These are phyloP conservation scores for Phytophthora meadii DNA, from an alignment of 352 stramenopile genomes.

Conservation along the genomic window DNA sequence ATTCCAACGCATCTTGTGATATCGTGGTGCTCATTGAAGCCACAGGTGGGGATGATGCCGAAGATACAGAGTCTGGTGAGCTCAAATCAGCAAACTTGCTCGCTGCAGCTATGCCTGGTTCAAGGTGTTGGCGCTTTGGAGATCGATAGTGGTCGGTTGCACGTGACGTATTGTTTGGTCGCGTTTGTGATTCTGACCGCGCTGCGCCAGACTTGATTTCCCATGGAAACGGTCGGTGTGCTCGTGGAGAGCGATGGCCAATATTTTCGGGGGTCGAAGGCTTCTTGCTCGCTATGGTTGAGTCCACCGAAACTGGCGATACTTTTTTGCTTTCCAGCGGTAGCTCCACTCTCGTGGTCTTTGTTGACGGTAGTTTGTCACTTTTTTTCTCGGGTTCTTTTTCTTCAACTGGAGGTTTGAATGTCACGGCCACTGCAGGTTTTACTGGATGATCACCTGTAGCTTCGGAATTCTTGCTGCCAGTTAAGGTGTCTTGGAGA, in stretches of 20 bases:
- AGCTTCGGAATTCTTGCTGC: slow-evolving; percentile 6
- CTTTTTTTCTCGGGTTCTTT: slow-evolving; percentile 15
- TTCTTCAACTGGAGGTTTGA: slow-evolving; percentile 8
- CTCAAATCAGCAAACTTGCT: slow-evolving; percentile 44
- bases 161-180: slow-evolving; percentile 6
- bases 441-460: slow-evolving; percentile 15
- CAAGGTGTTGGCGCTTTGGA: slow-evolving; percentile 54
- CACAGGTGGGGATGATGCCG: slow-evolving; percentile 56
- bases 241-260: slow-evolving; percentile 7
- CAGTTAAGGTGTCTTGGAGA: neutral
- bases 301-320: neutral
- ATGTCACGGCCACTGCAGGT: neutral
- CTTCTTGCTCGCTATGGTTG: slow-evolving; percentile 2
- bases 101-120: slow-evolving; percentile 20
- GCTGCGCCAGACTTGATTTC: slow-evolving; percentile 13
- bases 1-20: slow-evolving; percentile 55
- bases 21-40: slow-evolving; percentile 36
- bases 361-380: slow-evolving; percentile 1
- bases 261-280: neutral
- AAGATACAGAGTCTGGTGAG: slow-evolving; percentile 64
- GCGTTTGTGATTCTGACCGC: neutral
- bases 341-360: neutral
- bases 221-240: slow-evolving; percentile 15
- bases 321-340: slow-evolving; percentile 1
- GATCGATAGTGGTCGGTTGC: slow-evolving; percentile 50